Conservation (phyloP, 306 rosid species). For the Cucumis sativus region Cucumber_9930_V3 NC_026661.2:17164001-17164500, state of each 20-base stretch:
- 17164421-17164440: neutral
- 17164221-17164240: neutral
- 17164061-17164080: conserved; percentile 44
- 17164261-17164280: neutral
- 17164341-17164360: conserved; percentile 66
- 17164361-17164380: conserved; percentile 34
- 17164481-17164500: conserved; percentile 21
- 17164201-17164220: neutral
- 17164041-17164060: conserved; percentile 49
- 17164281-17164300: too few relatives aligned
- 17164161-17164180: conserved; percentile 5
- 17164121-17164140: conserved; percentile 30
- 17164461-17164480: conserved; percentile 17
- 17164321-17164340: conserved; percentile 42
- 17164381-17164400: conserved; percentile 5
- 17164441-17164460: conserved; percentile 35
- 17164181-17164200: conserved; percentile 9
- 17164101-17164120: conserved; percentile 54
- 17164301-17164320: too few relatives aligned
- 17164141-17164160: conserved; percentile 29
- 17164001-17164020: too few relatives aligned
- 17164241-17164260: neutral
- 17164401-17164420: neutral
- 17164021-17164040: neutral
- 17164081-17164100: conserved; percentile 33